Evolutionary conservation across 345 rosid genomes (phyloP), one percentile per base, ranked within the genome.

Genomic region (Gossypium australe): DNA sequence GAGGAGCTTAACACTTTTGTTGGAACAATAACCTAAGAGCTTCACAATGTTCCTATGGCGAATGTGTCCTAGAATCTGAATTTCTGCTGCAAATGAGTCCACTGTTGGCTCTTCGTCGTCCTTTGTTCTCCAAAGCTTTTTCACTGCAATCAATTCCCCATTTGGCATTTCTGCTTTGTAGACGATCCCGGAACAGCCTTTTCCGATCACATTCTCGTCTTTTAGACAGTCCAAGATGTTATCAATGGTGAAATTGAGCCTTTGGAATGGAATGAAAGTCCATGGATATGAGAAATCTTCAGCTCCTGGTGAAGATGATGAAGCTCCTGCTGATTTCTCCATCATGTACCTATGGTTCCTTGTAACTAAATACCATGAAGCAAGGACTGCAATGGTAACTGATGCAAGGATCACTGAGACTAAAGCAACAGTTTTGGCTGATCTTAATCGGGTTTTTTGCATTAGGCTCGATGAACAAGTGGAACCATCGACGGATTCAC

Each of bases 271-370:
- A 66, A 92, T 95, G 82, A 92, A 95, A 2, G 98, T 91, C 98
- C 97, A 95, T 2, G 98, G 99, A 74, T 89, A 90, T 1, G 98
- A 95, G 78, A 92, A 92, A 73, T 95, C 99, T 56, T 95, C 98
- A 17, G 85, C 82, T 56, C 87, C 85, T 1, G 88, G 64, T 43
- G 78, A 66, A 11, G 86, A 78, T 5, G 84, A 77, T 18, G 81
- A 86, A 14, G 77, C 74, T 58, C 81, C 84, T 18, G 84, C 56
- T 57, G 90, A 77, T 78, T 91, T 94, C 56, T 89, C 88, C 3
- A 77, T 78, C 60, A 77, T 74, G 64, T 91, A 89, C 73, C 78
- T 83, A 67, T 84, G 89, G 74, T 87, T 92, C 59, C 97, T 75
- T n/a, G 84, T 73, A 61, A 90, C 79, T 73, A 91, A 45, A 64